Percentiles rank a stretch among this genome's conserved stretches.
Evolutionary conservation across 2,329 filamentous ascomycete genomes (phyloP).

Genomic region (Diaporthe vexans): DNA sequence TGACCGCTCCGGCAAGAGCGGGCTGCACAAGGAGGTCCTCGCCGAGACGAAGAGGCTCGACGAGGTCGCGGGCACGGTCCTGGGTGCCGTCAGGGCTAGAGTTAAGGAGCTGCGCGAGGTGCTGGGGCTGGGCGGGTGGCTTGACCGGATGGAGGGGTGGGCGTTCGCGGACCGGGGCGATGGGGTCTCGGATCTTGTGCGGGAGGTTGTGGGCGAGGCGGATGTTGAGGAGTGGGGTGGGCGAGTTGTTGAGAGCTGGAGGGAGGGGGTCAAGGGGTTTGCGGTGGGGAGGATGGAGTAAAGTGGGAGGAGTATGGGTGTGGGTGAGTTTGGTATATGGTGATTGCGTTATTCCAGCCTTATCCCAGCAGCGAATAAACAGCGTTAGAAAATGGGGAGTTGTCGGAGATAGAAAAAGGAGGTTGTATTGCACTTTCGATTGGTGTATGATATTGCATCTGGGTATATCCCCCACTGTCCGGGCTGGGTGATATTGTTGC

Average conservation of each 20-base stretch:
- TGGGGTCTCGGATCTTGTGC: conserved; percentile 46
- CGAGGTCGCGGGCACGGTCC: conserved; percentile 44
- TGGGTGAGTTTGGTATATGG: no score
- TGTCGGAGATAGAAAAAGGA: neutral
- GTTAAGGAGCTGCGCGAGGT: conserved; percentile 51
- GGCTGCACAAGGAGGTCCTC: conserved; percentile 51
- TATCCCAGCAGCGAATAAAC: neutral
- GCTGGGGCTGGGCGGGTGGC: conserved; percentile 53
- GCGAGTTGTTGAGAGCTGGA: conserved; percentile 54
- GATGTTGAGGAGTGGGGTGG: conserved; percentile 54
- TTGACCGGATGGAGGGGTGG: conserved; percentile 54
- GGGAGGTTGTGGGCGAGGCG: conserved; percentile 47
- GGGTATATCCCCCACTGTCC: conserved; percentile 16
- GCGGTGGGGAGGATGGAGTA: conserved; percentile 53
- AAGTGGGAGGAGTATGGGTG: no score
- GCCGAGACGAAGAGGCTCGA: conserved; percentile 52
- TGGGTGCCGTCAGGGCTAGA: conserved; percentile 49
- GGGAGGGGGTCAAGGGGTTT: conserved; percentile 55
- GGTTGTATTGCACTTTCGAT: neutral
- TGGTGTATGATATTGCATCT: neutral
- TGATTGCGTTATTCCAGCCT: no score
- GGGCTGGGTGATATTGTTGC: neutral
- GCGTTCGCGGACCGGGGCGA: conserved; percentile 46
- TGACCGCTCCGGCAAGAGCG: conserved; percentile 51
- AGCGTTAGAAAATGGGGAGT: neutral